These are phyloP conservation scores for Clavaria fumosa DNA, from an alignment of 768 basidiomycete genomes.

Conservation along the genomic window DNA sequence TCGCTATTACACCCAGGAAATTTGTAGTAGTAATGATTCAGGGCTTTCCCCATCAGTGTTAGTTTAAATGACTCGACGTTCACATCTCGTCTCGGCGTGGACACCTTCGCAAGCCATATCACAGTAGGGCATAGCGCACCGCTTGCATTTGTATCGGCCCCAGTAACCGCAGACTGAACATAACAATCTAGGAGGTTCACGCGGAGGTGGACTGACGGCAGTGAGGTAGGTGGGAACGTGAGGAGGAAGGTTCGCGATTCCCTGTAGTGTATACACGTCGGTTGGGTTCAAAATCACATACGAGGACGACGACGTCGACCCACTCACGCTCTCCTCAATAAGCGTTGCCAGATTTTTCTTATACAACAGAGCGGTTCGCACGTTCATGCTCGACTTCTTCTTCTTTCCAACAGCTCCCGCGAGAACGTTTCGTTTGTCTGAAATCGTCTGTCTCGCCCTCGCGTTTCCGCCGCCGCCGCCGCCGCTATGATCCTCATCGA, in stretches of 20 bases:
- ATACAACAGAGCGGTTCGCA: slow-evolving; percentile 68
- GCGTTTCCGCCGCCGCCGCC: slow-evolving; percentile 39
- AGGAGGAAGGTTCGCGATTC: slow-evolving; percentile 37
- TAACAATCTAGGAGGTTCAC: slow-evolving; percentile 50
- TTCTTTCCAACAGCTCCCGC: slow-evolving; percentile 37
- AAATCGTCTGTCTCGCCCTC: slow-evolving; percentile 62
- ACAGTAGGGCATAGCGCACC: slow-evolving; percentile 66
- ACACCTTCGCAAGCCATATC: slow-evolving; percentile 55
- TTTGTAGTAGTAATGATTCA: too few relatives aligned
- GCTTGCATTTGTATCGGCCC: slow-evolving; percentile 65
- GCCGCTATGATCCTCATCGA: slow-evolving; percentile 32
- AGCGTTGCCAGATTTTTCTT: slow-evolving; percentile 62
- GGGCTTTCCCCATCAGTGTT: too few relatives aligned
- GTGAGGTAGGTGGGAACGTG: slow-evolving; percentile 56
- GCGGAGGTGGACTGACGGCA: slow-evolving; percentile 41
- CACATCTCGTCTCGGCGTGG: slow-evolving; percentile 72
- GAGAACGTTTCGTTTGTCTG: slow-evolving; percentile 52
- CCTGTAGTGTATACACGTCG: slow-evolving; percentile 23
- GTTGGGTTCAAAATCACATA: neutral
- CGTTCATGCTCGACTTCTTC: slow-evolving; percentile 72
- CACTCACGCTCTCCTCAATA: slow-evolving; percentile 66
- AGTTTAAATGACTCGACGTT: slow-evolving; percentile 42
- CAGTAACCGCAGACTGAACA: slow-evolving; percentile 84
- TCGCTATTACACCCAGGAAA: too few relatives aligned
- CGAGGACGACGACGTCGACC: slow-evolving; percentile 4